A percentile compares a stretch with the other conserved stretches of the same genome.
Conservation (phyloP, 2,329 filamentous ascomycete genomes). For the Talaromyces marneffei region DNA sequence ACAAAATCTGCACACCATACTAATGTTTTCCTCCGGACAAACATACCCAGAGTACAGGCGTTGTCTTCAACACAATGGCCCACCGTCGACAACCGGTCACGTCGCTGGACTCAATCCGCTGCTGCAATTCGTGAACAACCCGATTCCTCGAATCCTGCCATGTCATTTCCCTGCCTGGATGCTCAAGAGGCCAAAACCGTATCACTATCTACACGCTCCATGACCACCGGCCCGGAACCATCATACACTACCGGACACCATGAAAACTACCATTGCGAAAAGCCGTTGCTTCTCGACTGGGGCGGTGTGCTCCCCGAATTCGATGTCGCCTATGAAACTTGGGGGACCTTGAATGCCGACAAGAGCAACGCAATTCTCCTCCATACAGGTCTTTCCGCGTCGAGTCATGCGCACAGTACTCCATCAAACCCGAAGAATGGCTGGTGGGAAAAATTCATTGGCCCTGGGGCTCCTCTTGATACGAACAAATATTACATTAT, state of each 20-base stretch:
- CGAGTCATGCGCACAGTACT: constrained; percentile 94
- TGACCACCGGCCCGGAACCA: constrained; percentile 77
- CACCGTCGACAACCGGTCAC: constrained; percentile 15
- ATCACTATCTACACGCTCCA: constrained; percentile 61
- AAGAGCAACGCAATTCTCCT: constrained; percentile 85
- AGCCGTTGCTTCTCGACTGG: constrained; percentile 84
- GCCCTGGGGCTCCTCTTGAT: constrained; percentile 75
- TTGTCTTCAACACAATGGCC: constrained; percentile 2
- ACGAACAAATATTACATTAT: constrained; percentile 89
- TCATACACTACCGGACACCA: constrained; percentile 90
- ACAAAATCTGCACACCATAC: constrained; percentile 12
- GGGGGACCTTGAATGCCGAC: constrained; percentile 74
- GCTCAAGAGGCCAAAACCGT: constrained; percentile 73
- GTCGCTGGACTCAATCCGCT: constrained; percentile 18
- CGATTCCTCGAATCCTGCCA: constrained; percentile 61
- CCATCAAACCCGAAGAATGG: constrained; percentile 76
- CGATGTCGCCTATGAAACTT: constrained; percentile 86
- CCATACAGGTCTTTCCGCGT: constrained; percentile 93
- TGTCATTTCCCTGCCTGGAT: constrained; percentile 86
- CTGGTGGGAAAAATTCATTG: constrained; percentile 99
- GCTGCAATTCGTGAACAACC: constrained; percentile 17
- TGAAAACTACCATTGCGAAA: constrained; percentile 64
- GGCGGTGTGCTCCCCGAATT: constrained; percentile 87
- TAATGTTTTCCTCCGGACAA: background rate
- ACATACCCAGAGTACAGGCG: background rate